Conservation (phyloP, 2,329 filamentous ascomycete genomes). For the Sphaerulina populicola region DNA sequence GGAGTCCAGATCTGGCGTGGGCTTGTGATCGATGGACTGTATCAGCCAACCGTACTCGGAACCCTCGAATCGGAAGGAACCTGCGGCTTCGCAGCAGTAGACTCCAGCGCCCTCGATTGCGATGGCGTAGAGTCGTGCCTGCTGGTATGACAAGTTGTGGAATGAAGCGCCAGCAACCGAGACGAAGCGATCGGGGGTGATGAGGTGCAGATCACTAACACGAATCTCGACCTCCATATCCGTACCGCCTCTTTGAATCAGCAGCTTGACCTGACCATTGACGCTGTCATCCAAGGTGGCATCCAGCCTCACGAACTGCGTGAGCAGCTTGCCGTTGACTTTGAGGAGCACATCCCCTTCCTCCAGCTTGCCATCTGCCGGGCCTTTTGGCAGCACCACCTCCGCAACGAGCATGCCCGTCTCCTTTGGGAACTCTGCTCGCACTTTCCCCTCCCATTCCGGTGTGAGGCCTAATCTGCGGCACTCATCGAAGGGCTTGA, state of each 20-base stretch:
- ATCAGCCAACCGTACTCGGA: conserved; percentile 89
- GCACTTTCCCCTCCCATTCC: conserved; percentile 77
- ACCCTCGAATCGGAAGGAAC: conserved; percentile 89
- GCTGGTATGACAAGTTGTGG: conserved; percentile 93
- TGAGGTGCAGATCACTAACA: conserved; percentile 83
- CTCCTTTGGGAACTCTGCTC: conserved; percentile 78
- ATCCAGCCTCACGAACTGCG: conserved; percentile 85
- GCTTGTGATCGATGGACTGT: conserved; percentile 84
- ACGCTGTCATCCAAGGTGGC: conserved; percentile 86
- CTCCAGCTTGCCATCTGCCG: conserved; percentile 76
- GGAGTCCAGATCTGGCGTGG: conserved; percentile 74
- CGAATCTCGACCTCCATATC: conserved; percentile 76
- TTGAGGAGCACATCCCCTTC: conserved; percentile 91
- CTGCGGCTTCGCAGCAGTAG: conserved; percentile 87
- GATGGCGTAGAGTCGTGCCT: conserved; percentile 91
- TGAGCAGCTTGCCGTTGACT: conserved; percentile 86
- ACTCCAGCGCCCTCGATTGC: conserved; percentile 69
- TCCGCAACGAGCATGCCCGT: conserved; percentile 96
- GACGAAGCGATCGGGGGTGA: conserved; percentile 92
- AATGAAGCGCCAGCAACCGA: conserved; percentile 90
- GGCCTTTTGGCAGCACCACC: conserved; percentile 84
- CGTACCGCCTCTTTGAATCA: conserved; percentile 80
- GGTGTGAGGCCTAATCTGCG: conserved; percentile 75
- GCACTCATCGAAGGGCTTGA: conserved; percentile 97
- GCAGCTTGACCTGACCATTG: conserved; percentile 64